These are phyloP conservation scores for Phytophthora europaea DNA, from an alignment of 352 stramenopile species.

Conservation along the genomic window DNA sequence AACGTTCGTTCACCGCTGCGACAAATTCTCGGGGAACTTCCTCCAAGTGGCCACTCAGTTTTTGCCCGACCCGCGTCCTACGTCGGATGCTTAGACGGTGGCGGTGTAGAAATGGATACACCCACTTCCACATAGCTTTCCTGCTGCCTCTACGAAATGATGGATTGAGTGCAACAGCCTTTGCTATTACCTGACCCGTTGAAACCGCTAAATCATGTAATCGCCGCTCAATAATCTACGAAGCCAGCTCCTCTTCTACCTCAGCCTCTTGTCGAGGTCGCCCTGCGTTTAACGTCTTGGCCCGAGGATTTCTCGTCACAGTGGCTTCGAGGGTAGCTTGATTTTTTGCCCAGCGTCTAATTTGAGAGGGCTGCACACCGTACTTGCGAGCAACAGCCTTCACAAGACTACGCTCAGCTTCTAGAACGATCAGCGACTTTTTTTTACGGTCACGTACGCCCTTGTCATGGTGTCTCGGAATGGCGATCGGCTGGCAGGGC, in stretches of 20 bases:
- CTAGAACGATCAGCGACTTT: background rate
- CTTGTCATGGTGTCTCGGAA: background rate
- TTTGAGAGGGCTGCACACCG: background rate
- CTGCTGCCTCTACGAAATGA: background rate
- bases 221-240: background rate
- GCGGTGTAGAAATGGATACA: background rate
- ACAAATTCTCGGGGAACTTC: background rate
- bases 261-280: background rate
- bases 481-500: background rate
- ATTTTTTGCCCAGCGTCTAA: background rate
- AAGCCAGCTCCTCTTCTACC: background rate
- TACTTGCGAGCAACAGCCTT: background rate
- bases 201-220: background rate
- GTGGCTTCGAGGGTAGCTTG: background rate
- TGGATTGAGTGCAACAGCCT: background rate
- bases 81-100: background rate
- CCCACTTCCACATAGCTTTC: too few relatives aligned
- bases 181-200: background rate
- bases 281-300: background rate
- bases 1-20: background rate
- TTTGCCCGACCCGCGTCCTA: background rate
- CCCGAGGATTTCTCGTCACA: background rate
- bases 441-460: background rate
- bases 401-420: background rate
- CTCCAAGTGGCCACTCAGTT: background rate